Conservation (phyloP, 192 early-diverging fungal genomes). For the Backusella australiensis region DNA sequence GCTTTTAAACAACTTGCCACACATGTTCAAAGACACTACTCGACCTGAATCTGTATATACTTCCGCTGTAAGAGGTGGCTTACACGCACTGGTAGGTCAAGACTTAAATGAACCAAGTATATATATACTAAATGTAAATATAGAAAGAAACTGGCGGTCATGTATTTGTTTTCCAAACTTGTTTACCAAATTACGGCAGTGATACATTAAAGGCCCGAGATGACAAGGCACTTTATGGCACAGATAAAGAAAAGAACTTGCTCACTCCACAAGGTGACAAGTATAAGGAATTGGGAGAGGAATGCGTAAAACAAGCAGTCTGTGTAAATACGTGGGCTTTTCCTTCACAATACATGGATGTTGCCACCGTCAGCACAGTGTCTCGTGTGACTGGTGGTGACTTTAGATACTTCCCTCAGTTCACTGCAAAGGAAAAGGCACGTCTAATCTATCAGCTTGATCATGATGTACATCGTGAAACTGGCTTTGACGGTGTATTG, state of each 20-base stretch:
- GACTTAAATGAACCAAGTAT: neutral
- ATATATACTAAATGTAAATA: neutral
- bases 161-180: slow-evolving; percentile 85
- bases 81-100: slow-evolving; percentile 67
- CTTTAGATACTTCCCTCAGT: slow-evolving; percentile 77
- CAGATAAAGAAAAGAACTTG: slow-evolving; percentile 89
- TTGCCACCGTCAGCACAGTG: slow-evolving; percentile 79
- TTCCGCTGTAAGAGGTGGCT: slow-evolving; percentile 77
- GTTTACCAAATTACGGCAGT: slow-evolving; percentile 84
- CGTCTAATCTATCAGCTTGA: slow-evolving; percentile 77
- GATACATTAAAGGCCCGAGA: slow-evolving; percentile 86
- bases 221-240: slow-evolving; percentile 85
- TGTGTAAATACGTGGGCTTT: slow-evolving; percentile 90
- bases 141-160: slow-evolving; percentile 81
- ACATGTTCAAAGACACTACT: slow-evolving; percentile 82
- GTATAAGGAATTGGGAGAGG: slow-evolving; percentile 84
- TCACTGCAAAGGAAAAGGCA: slow-evolving; percentile 73
- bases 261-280: slow-evolving; percentile 84
- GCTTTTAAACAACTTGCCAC: slow-evolving; percentile 79
- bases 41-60: slow-evolving; percentile 80
- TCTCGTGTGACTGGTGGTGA: slow-evolving; percentile 89
- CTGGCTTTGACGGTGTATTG: slow-evolving; percentile 87
- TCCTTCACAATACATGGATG: slow-evolving; percentile 84
- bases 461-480: slow-evolving; percentile 67
- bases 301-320: slow-evolving; percentile 80